phyloP scores from a whole-genome alignment of 495 filamentous ascomycete genomes.

The Melanomma pulvis-pyrius region DNA sequence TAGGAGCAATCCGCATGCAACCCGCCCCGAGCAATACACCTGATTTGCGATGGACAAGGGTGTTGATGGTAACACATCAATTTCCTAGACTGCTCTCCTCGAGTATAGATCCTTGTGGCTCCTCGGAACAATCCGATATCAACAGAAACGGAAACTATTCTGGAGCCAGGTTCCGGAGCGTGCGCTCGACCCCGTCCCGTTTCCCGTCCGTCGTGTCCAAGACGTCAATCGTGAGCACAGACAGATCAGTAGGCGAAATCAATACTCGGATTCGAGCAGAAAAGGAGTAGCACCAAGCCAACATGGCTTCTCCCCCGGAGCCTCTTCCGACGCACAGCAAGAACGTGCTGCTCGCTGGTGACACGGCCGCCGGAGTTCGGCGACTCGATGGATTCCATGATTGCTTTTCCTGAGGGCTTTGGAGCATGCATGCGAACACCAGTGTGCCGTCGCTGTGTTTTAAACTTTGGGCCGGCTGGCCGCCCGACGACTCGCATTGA shows the following conservation, averaged over 20 bases:
- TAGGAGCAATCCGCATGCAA: neutral
- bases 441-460: neutral
- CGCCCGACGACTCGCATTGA: neutral
- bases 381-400: neutral
- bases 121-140: neutral
- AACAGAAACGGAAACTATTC: neutral
- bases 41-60: neutral
- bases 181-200: conserved; percentile 22
- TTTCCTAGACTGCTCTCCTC: neutral
- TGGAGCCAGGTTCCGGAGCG: conserved; percentile 28
- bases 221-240: conserved; percentile 1
- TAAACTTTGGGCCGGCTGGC: neutral
- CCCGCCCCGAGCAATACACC: neutral
- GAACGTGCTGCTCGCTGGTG: neutral
- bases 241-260: neutral
- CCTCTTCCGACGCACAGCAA: neutral
- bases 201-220: conserved; percentile 21
- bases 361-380: neutral
- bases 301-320: neutral
- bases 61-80: neutral
- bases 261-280: neutral
- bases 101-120: neutral
- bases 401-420: conserved; percentile 19
- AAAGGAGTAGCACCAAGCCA: conserved; percentile 3
- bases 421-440: neutral